These are phyloP conservation scores for Colletotrichum cereale DNA, from an alignment of 2,329 filamentous ascomycete species.

Conservation along the genomic window DNA sequence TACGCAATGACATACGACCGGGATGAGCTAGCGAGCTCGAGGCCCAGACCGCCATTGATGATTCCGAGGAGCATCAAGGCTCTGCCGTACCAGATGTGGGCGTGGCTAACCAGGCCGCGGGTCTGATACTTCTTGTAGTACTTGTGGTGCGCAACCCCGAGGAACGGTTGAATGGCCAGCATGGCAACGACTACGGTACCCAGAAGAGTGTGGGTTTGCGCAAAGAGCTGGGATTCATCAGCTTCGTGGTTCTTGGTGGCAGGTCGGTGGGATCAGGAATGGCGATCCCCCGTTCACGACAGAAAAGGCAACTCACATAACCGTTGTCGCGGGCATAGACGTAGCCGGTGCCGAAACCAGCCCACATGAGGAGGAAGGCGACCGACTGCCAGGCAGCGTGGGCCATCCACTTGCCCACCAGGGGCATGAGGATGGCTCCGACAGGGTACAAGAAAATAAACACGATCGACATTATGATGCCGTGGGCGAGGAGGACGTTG, in stretches of 20 bases:
- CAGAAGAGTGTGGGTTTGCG: conserved; percentile 65
- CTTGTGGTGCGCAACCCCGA: conserved; percentile 70
- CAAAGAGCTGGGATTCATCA: conserved; percentile 59
- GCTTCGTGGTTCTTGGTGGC: conserved; percentile 11
- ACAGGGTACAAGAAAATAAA: conserved; percentile 71
- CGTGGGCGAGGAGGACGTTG: conserved; percentile 60
- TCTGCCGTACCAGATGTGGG: conserved; percentile 74
- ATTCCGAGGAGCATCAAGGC: conserved; percentile 69
- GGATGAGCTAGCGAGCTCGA: conserved; percentile 60
- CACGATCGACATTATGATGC: conserved; percentile 71
- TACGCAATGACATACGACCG: conserved; percentile 65
- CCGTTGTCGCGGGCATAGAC: conserved; percentile 56
- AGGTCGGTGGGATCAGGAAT: not conserved
- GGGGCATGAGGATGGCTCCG: conserved; percentile 70
- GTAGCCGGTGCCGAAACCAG: conserved; percentile 69
- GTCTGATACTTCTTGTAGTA: conserved; percentile 61
- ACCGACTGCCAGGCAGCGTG: conserved; percentile 69
- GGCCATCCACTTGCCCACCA: conserved; percentile 68
- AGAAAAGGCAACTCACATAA: conserved; percentile 54
- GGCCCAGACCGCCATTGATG: conserved; percentile 73
- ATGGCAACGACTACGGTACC: conserved; percentile 67
- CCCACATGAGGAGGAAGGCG: conserved; percentile 69
- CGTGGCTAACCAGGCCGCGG: conserved; percentile 65
- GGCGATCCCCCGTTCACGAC: conserved; percentile 6
- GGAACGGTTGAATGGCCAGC: conserved; percentile 68